Evolutionary conservation across 176 grass and related monocot genomes (phyloP), one percentile per base, ranked within the genome.

Genomic region (sorghum (Sorghum bicolor)): DNA sequence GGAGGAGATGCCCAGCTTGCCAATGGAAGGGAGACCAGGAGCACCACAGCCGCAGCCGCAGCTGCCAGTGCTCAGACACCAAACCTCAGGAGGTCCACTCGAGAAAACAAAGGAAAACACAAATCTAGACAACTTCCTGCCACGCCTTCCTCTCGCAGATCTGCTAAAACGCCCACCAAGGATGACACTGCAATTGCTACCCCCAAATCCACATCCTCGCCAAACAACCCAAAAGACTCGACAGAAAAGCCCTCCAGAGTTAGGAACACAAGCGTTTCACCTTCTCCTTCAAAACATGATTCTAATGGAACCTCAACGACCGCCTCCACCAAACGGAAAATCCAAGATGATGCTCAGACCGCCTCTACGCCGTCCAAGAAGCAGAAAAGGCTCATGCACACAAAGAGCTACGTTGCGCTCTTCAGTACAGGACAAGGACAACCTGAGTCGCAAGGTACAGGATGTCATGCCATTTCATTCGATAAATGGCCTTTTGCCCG

Each of bases 81-180:
- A 33, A 86, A 60, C 68, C 85, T 96, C 67, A 96, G 91, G 92
- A 91, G 94, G 89, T 93, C 94, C 3, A 85, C 29, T 33, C 72
- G 94, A 40, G 88, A 91, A 83, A 87, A 69, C 13, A 81, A 71
- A 87, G 83, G 41, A 52, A 69, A 67, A 45, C 91, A 89, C 39
- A 90, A 72, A 76, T 48, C 38, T 43, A 65, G 38, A n/a, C 10
- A 44, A 20, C 10, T 60, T 15, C 19, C 55, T 1, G 44, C 88
- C 40, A 26, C 82, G 10, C 14, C 74, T 1, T 13, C 58, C 70
- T 41, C 53, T 2, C 70, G 78, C 52, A 87, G 66, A 77, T 88
- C 83, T 31, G 15, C 70, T 33, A 38, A 61, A 41, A 72, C 58
- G 75, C 24, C 40, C 28, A 72, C 32, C 44, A 70, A 48, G 63